These are phyloP conservation scores for Pholiota conissans DNA, from an alignment of 768 basidiomycete species.

Conservation along the genomic window DNA sequence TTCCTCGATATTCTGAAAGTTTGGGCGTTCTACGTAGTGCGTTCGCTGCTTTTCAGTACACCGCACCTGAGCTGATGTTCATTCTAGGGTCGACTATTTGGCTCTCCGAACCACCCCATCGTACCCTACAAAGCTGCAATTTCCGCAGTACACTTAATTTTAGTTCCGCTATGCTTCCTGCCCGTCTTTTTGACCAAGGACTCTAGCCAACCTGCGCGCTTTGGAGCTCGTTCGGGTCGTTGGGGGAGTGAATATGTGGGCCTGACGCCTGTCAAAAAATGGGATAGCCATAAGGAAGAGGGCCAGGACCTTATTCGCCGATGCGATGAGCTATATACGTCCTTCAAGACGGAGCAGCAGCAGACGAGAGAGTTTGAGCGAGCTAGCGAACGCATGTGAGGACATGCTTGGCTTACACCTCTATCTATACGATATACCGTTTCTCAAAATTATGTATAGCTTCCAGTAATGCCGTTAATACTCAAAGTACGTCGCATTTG, in stretches of 20 bases:
- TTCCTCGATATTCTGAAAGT: constrained; percentile 50
- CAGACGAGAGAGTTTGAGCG: not conserved
- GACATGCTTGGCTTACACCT: too few relatives aligned
- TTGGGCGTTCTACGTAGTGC: constrained; percentile 61
- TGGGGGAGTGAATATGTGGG: constrained; percentile 59
- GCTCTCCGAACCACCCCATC: constrained; percentile 69
- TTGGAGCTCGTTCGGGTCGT: constrained; percentile 55
- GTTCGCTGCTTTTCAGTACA: constrained; percentile 21
- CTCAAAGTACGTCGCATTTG: too few relatives aligned
- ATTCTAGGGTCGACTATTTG: constrained; percentile 64
- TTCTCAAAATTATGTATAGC: too few relatives aligned
- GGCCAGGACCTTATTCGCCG: constrained; percentile 49
- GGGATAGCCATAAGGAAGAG: constrained; percentile 48
- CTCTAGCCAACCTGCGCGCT: constrained; percentile 39
- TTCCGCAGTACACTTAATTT: constrained; percentile 62
- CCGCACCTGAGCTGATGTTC: constrained; percentile 3
- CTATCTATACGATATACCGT: too few relatives aligned
- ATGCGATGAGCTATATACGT: constrained; percentile 54
- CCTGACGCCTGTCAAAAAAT: constrained; percentile 45
- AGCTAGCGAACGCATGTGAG: not conserved
- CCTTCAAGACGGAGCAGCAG: constrained; percentile 22
- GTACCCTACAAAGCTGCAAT: constrained; percentile 63
- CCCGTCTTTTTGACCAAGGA: constrained; percentile 11
- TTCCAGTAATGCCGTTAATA: too few relatives aligned
- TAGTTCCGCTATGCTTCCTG: constrained; percentile 51